Base-by-base conservation (phyloP, 2,329 filamentous ascomycete genomes). In the Gaeumannomyces sp. region DNA sequence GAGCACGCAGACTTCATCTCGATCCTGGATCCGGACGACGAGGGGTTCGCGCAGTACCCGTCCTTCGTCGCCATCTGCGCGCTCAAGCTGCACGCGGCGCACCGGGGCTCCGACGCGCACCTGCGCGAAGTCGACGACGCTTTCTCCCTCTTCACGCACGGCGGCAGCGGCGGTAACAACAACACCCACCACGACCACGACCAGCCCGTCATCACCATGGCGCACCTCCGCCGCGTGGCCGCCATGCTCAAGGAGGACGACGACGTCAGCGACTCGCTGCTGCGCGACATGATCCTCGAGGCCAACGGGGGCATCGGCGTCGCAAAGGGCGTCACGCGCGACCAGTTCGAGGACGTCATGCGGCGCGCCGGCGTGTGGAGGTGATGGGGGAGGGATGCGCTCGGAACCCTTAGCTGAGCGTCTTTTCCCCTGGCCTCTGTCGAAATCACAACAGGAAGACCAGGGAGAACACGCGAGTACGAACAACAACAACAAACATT, bases 231-330 rank as follows among this genome's bases (percentile, higher is more conserved):
- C 73, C 83, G 89, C 71, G 89, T 97, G 64, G 93, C 93, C 58
- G 87, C 85, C 70, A 85, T 92, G 71, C 78, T 99, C 71, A 91
- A 92, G 76, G 92, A 97, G 77, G 92, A 89, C 67, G 88, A 88
- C 67, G 88, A 96, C 29, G 95, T 70, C 13, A 29, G 65, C n/a
- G 70, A 98, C 71, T 89, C 92, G 61, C 77, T 96, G 73, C 79
- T 99, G 73, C 87, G 86, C 78, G 93, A 97, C 79, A 99, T 99
- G 95, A 89, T 99, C 65, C 80, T 93, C 61, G 94, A 98, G 81
- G 95, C 94, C 61, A 97, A 96, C 76, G 91, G 91, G 3, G 92
- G 91, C 1, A 86, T 83, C 4, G 89, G 90, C 22, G 84, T 90
- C 14, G 85, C 81, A 53, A 84, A 81, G 65, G 92, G 90, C 10